Conservation (phyloP, 495 filamentous ascomycete genomes). For the Delitschia confertaspora region DNA sequence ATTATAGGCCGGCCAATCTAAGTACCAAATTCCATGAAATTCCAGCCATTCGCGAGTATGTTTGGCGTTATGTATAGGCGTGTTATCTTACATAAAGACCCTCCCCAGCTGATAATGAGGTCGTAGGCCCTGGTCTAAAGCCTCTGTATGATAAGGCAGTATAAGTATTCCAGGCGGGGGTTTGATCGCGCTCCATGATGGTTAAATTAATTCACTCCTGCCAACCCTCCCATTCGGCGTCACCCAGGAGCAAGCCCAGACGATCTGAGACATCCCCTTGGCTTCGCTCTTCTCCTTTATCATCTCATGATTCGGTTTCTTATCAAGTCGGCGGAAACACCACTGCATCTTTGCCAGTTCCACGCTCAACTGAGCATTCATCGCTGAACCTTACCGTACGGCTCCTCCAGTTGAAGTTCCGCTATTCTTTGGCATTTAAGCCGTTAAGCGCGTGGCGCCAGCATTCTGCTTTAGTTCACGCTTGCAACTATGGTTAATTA, state of each 20-base stretch:
- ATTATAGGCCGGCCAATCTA: constrained; percentile 21
- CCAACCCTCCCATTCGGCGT: not conserved
- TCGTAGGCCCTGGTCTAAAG: not conserved
- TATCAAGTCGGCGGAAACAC: not conserved
- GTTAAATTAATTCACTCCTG: constrained; percentile 6
- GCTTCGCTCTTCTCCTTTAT: constrained; percentile 4
- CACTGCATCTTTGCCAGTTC: constrained; percentile 4
- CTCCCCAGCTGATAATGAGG: not conserved
- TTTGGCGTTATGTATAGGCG: constrained; percentile 9
- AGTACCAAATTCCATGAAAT: not conserved
- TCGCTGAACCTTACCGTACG: constrained; percentile 7
- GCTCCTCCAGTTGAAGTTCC: constrained; percentile 1
- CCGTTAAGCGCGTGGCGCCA: not conserved
- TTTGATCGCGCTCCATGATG: constrained; percentile 4
- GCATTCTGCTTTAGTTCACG: constrained; percentile 2
- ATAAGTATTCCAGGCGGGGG: not conserved
- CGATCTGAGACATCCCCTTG: constrained; percentile 6
- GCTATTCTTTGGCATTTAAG: constrained; percentile 1
- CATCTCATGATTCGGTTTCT: constrained; percentile 13
- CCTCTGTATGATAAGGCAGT: too few relatives aligned
- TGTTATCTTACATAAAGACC: constrained; percentile 15
- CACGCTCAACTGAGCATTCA: constrained; percentile 12
- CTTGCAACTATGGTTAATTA: constrained; percentile 6
- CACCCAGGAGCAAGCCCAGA: constrained; percentile 10
- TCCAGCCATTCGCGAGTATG: not conserved